Percentiles rank a stretch among this genome's conserved stretches.
Evolutionary conservation across 805 yeast species (phyloP).

Genomic region (Nematodospora valgi): DNA sequence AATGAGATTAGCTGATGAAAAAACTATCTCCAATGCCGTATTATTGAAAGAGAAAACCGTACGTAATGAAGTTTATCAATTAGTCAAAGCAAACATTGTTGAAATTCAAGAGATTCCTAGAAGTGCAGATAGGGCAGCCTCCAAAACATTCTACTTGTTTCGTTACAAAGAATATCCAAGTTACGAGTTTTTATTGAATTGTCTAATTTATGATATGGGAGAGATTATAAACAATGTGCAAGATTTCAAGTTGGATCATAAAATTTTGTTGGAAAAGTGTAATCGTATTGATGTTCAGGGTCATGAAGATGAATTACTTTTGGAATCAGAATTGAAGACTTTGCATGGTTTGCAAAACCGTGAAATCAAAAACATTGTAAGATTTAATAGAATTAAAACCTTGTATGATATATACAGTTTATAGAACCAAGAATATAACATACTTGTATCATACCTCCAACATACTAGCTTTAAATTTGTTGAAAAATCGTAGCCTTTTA

Average conservation of each 20-base stretch:
- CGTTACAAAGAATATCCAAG: slow-evolving; percentile 49
- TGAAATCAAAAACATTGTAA: slow-evolving; percentile 53
- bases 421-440: too few relatives aligned
- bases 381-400: slow-evolving; percentile 52
- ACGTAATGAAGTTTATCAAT: slow-evolving; percentile 62
- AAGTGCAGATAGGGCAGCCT: slow-evolving; percentile 87
- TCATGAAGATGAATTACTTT: slow-evolving; percentile 66
- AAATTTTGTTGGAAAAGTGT: slow-evolving; percentile 70
- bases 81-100: slow-evolving; percentile 66
- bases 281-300: slow-evolving; percentile 90
- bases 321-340: slow-evolving; percentile 73
- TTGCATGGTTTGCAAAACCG: slow-evolving; percentile 56
- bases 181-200: slow-evolving; percentile 31
- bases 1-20: slow-evolving; percentile 77
- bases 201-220: slow-evolving; percentile 53
- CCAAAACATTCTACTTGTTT: slow-evolving; percentile 81
- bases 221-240: slow-evolving; percentile 49
- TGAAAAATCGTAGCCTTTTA: too few relatives aligned
- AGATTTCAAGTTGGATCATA: slow-evolving; percentile 54
- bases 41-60: slow-evolving; percentile 75
- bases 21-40: slow-evolving; percentile 69
- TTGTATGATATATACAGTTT: slow-evolving; percentile 48
- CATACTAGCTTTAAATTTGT: too few relatives aligned
- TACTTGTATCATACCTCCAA: too few relatives aligned
- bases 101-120: slow-evolving; percentile 94